Base-by-base conservation (phyloP, 768 basidiomycete genomes). In the Coprinellus micaceus region DNA sequence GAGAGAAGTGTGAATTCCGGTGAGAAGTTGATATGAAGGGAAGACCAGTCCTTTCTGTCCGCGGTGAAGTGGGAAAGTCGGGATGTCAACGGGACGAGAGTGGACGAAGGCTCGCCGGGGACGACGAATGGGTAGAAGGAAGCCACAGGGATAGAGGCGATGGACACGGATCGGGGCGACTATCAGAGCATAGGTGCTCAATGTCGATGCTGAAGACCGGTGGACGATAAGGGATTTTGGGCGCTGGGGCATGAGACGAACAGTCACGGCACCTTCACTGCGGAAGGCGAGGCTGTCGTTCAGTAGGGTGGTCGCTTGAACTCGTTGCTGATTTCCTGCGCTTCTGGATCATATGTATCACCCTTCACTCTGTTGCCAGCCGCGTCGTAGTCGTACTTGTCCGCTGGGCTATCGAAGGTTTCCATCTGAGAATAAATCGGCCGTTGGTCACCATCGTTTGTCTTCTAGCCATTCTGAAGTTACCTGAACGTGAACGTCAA, bases 401-500 rank as follows among this genome's bases (percentile, higher is more conserved):
- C 77, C 4, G 72, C 64, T 13, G 73, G 77, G 57, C 73, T 75
- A 60, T 81, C 77, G 54, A 86, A 84, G 13, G 84, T 83, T 57
- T 85, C 78, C 86, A 88, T 88, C 85, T 88, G 58, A 25, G 41
- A 28, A 37, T 54, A 60, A 56, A 43, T 30, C n/a, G 40, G 44
- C 30, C 24, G 39, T 26, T 26, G 44, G 53, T 56, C 25, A 58
- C 58, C 24, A 58, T 53, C 29, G 26, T 48, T 26, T 37, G 25
- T n/a, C n/a, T n/a, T 40, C 39, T 46, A 30, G 47, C 46, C 25
- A 36, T 50, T 15, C 22, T 48, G 28, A 50, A 49, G 48, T 52
- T 51, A 83, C 85, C 73, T 84, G 84, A 53, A 88, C 80, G 60
- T 86, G 84, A 30, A 86, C 77, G 24, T 80, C 79, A 56, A 82